Base-by-base conservation (phyloP, 169 alveolate genomes). In the Plasmodium cynomolgi region DNA sequence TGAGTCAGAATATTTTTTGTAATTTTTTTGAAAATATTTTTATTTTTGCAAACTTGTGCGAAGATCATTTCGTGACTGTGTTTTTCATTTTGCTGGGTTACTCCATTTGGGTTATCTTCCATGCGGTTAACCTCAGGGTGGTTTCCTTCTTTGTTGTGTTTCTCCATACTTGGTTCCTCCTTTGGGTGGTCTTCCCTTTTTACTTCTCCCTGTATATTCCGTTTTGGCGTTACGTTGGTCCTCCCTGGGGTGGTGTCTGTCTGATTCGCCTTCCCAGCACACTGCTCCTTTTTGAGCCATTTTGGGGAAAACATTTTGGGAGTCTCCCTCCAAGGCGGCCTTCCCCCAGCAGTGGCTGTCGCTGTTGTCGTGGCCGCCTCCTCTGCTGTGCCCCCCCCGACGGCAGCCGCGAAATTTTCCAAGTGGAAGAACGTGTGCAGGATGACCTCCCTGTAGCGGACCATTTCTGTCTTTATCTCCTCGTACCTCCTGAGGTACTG, bases 401-500 rank as follows among this genome's bases (percentile, higher is more conserved):
- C 39, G 4, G 81, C 68, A 9, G 8, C n/a, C 4, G 33, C 26
- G 47, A 86, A 86, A 23, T 74, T 75, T 11, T 34, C 33, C 37
- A 33, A 50, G 41, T 86, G 71, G 62, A 86, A 86, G 17, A 86
- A 47, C 17, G 81, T n/a, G 17, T 54, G 34, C 26, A 71, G 41
- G 23, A 77, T 17, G 39, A 77, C 44, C 33, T 86, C 72, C 68
- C 71, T 86, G 50, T 86, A 86, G 68, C 31, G 41, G 9, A 86
- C 15, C 72, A 75, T 11, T 31, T 37, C 39, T 9, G 23, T n/a
- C 29, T 86, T 37, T n/a, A 86, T 34, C 50, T 86, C 86, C 17
- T 86, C 85, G 29, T 75, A 86, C 44, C n/a, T 44, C 33, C 23
- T 75, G 31, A 74, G 62, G 44, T 86, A 71, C 31, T 86, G 81